Base-by-base conservation (phyloP, 257 asterid species). In the Plectranthus barbatus region DNA sequence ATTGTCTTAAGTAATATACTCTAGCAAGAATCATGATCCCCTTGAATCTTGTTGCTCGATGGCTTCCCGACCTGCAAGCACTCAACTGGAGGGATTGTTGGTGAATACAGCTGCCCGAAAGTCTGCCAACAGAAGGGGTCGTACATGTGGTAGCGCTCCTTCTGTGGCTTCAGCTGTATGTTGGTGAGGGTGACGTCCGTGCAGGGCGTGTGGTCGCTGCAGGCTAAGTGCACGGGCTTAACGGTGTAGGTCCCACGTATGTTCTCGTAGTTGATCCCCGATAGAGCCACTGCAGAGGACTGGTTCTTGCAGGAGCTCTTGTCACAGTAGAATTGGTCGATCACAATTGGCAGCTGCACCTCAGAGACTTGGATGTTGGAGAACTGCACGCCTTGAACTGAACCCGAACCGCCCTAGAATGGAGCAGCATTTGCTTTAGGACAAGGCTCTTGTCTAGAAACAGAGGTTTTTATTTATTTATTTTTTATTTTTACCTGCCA, bases 301-400 rank as follows among this genome's bases (percentile, higher is more conserved):
- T 92, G 94, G 66, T 92, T 92, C 81, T 51, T 83, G 89, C 97
- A 92, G 7, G 47, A n/a, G 34, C 56, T 51, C 52, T 76, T 83
- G 71, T 89, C 97, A 48, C 99, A 92, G 69, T 92, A 92, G 84
- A 76, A 92, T 69, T 92, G 99, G 14, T 92, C 99, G 39, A 92
- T 89, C n/a, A 92, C 83, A 7, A 92, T 87, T 0, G 97, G 97
- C 44, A 83, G 74, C 67, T 86, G 88, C 50, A 92, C 99, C 70
- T 86, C 95, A 0, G 80, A 70, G 4, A 92, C 78, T 74, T 89
- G 95, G 18, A 92, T 80, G 81, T 92, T 89, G 0, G 97, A 84
- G 56, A 92, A 92, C 11, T 62, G 73, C 10, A 92, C 76, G 11
- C 81, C 83, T 42, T 82, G 94, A 18, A 89, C 97, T 0, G 86